These are phyloP conservation scores for Tephrocybe rancida DNA, from an alignment of 768 basidiomycete species.

Conservation along the genomic window DNA sequence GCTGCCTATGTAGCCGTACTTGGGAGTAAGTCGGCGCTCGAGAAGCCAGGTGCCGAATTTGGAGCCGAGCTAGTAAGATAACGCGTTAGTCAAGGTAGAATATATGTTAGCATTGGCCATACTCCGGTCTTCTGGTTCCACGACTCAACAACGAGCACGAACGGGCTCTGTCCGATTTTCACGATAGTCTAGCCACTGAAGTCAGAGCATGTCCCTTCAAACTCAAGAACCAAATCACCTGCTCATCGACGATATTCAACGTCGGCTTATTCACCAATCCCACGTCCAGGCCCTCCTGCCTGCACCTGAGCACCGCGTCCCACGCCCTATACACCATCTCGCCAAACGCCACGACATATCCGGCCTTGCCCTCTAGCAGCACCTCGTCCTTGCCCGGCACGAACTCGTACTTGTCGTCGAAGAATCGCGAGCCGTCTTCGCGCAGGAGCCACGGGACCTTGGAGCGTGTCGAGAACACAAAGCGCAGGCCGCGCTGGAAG, in stretches of 20 bases:
- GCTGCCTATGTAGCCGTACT: slow-evolving; percentile 80
- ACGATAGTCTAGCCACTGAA: slow-evolving; percentile 46
- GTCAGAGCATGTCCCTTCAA: background rate
- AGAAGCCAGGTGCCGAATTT: slow-evolving; percentile 87
- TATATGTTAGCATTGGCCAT: background rate
- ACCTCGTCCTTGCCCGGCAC: slow-evolving; percentile 85
- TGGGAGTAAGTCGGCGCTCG: slow-evolving; percentile 79
- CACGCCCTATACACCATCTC: slow-evolving; percentile 85
- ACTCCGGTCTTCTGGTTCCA: slow-evolving; percentile 90
- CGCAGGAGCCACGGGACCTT: slow-evolving; percentile 88
- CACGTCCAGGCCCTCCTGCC: slow-evolving; percentile 75
- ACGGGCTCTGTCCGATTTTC: slow-evolving; percentile 74
- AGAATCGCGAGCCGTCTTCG: slow-evolving; percentile 58
- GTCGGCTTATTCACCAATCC: slow-evolving; percentile 88
- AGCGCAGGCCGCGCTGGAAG: slow-evolving; percentile 81
- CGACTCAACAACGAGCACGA: slow-evolving; percentile 86
- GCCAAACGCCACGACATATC: slow-evolving; percentile 85
- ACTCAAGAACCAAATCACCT: slow-evolving; percentile 39
- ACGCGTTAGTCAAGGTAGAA: background rate
- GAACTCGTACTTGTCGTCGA: slow-evolving; percentile 64
- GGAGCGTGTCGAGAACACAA: slow-evolving; percentile 87
- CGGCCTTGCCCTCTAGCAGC: slow-evolving; percentile 74
- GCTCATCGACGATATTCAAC: slow-evolving; percentile 82
- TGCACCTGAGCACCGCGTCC: slow-evolving; percentile 79
- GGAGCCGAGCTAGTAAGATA: slow-evolving; percentile 59